phyloP scores from a whole-genome alignment of 768 basidiomycete genomes.

The Sistotremastrum suecicum region DNA sequence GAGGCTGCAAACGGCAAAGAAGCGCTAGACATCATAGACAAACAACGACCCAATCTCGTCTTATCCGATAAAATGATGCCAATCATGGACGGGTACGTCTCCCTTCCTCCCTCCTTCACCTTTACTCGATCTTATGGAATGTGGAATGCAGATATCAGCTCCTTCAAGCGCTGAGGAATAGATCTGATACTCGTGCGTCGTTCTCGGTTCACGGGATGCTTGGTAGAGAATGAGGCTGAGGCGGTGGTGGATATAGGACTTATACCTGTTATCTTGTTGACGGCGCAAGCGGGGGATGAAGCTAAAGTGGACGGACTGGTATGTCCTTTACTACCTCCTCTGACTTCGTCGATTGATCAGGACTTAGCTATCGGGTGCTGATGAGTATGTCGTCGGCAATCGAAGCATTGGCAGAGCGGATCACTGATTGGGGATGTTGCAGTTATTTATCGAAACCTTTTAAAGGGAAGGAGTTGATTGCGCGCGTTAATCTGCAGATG shows the following conservation, averaged over 20 bases:
- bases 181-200: no score
- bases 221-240: no score
- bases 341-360: neutral
- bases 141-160: no score
- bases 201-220: no score
- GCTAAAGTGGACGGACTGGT: conserved; percentile 20
- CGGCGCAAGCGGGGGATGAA: conserved; percentile 23
- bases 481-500: conserved; percentile 23
- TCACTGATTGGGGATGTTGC: neutral
- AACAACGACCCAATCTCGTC: conserved; percentile 16
- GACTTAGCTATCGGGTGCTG: conserved; percentile 19
- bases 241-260: conserved; percentile 6
- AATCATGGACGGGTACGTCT: neutral
- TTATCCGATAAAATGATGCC: conserved; percentile 23
- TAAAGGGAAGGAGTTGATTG: conserved; percentile 22
- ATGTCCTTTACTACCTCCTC: neutral
- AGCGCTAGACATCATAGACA: conserved; percentile 11
- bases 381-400: conserved; percentile 14
- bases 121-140: no score
- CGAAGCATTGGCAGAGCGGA: neutral
- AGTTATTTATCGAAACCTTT: conserved; percentile 27
- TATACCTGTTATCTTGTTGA: conserved; percentile 20
- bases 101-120: no score
- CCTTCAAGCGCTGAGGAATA: no score
- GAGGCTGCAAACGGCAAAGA: conserved; percentile 19